phyloP scores from a whole-genome alignment of 768 basidiomycete genomes.

The Tylopilus rubrobrunneus region DNA sequence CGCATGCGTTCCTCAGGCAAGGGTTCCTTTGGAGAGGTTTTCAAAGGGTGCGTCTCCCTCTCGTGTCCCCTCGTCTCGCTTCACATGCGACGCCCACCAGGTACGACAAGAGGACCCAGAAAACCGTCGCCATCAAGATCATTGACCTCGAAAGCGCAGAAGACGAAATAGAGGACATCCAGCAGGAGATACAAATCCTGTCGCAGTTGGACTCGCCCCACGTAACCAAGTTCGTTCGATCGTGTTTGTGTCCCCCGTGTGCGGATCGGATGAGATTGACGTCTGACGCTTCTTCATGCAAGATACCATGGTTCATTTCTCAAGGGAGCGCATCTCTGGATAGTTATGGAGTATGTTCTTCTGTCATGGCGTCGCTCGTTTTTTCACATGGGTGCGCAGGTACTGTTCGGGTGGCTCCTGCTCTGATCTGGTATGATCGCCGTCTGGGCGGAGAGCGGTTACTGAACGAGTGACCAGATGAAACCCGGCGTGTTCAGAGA shows the following conservation, averaged over 20 bases:
- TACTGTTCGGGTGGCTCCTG: constrained; percentile 99
- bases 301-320: constrained; percentile 96
- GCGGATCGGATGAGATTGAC: constrained; percentile 34
- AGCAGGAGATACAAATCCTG: constrained; percentile 97
- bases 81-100: constrained; percentile 37
- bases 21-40: constrained; percentile 99
- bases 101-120: constrained; percentile 92
- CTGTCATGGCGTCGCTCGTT: background rate
- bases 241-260: constrained; percentile 20
- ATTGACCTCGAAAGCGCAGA: constrained; percentile 99
- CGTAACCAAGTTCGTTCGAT: constrained; percentile 81
- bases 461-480: constrained; percentile 57
- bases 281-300: constrained; percentile 22
- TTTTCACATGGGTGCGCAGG: constrained; percentile 36
- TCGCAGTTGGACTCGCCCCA: constrained; percentile 94
- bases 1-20: constrained; percentile 59
- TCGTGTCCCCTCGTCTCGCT: constrained; percentile 8
- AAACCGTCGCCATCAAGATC: constrained; percentile 98
- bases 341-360: constrained; percentile 86
- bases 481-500: constrained; percentile 97
- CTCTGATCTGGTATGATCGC: constrained; percentile 77
- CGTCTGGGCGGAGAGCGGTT: background rate
- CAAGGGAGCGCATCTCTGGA: constrained; percentile 97
- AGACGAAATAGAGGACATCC: constrained; percentile 99
- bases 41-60: constrained; percentile 72